Evolutionary conservation across 805 yeast species (phyloP).

Genomic region (Candida boleticola): DNA sequence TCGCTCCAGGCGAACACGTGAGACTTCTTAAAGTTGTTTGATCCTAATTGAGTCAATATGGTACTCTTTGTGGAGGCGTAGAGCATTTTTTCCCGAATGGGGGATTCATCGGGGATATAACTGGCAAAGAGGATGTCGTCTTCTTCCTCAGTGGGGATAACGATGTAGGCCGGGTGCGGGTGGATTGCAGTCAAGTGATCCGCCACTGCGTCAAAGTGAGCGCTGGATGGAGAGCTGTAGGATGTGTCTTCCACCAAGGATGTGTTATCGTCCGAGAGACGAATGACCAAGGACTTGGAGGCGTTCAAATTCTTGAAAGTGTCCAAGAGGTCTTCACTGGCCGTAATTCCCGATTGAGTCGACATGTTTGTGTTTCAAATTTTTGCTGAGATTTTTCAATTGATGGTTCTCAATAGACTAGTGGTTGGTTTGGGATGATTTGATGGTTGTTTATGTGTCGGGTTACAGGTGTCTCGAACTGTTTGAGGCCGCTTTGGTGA

Average conservation of each 20-base stretch:
- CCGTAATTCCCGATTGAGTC: constrained; percentile 43
- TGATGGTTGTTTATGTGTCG: no score
- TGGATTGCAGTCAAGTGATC: constrained; percentile 19
- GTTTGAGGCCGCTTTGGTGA: no score
- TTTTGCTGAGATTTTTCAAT: no score
- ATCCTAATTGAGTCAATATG: constrained; percentile 71
- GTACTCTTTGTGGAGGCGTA: constrained; percentile 89
- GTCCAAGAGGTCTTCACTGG: constrained; percentile 28
- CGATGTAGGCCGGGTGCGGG: constrained; percentile 38
- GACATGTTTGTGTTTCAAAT: constrained; percentile 32
- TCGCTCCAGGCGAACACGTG: constrained; percentile 51
- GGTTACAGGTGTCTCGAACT: no score
- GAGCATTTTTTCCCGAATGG: constrained; percentile 83
- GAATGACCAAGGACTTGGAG: constrained; percentile 26
- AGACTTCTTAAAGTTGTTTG: constrained; percentile 45
- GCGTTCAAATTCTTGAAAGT: constrained; percentile 19
- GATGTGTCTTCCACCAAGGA: constrained; percentile 28
- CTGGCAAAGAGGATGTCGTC: constrained; percentile 56
- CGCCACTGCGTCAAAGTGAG: constrained; percentile 20
- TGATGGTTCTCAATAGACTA: no score
- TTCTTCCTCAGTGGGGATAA: constrained; percentile 19
- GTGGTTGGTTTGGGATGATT: no score
- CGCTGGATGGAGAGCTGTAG: constrained; percentile 13
- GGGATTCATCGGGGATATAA: constrained; percentile 83
- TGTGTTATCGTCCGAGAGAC: constrained; percentile 32